phyloP scores from a whole-genome alignment of 306 rosid species.

The Dalbergia cultrata region DNA sequence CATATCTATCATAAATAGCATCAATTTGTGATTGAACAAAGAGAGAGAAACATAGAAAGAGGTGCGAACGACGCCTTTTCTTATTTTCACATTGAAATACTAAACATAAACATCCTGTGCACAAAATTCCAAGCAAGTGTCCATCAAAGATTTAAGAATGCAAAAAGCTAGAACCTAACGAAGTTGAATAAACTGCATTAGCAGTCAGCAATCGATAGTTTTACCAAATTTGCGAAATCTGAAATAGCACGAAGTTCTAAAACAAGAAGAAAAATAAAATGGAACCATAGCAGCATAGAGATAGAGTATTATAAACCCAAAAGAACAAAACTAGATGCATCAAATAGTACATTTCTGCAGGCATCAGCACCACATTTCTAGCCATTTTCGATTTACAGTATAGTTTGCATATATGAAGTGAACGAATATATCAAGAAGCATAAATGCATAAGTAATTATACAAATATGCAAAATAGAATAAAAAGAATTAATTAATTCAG shows the following conservation, averaged over 20 bases:
- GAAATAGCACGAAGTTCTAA: neutral
- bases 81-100: neutral
- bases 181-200: slow-evolving; percentile 4
- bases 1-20: neutral
- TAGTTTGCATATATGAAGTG: slow-evolving; percentile 5
- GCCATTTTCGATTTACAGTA: slow-evolving; percentile 18
- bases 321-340: slow-evolving; percentile 4
- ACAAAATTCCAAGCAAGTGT: slow-evolving; percentile 17
- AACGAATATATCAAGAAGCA: slow-evolving; percentile 12
- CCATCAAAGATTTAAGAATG: slow-evolving; percentile 17
- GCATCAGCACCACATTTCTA: slow-evolving; percentile 6
- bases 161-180: neutral
- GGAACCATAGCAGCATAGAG: slow-evolving; percentile 7
- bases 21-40: slow-evolving; percentile 21
- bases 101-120: neutral
- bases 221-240: neutral
- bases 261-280: neutral
- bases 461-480: neutral
- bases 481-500: neutral
- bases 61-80: slow-evolving; percentile 9
- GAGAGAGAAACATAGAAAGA: slow-evolving; percentile 22
- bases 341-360: slow-evolving; percentile 33
- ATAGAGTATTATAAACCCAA: slow-evolving; percentile 34
- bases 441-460: slow-evolving; percentile 21
- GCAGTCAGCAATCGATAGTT: slow-evolving; percentile 31